Conservation (phyloP, 768 basidiomycete genomes). For the Calocybe cyanea region DNA sequence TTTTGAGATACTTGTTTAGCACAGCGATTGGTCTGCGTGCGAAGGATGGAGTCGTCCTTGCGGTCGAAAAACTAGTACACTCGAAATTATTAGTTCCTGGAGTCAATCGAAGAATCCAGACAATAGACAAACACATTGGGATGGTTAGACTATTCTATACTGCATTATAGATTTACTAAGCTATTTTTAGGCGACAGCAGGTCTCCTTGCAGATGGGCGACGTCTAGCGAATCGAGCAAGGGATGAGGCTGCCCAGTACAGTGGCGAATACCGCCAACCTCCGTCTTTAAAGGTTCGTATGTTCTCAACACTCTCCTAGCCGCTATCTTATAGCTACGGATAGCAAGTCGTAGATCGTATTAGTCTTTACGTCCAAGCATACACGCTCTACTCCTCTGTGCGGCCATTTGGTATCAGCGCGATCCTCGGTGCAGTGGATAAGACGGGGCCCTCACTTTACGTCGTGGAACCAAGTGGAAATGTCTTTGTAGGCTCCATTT, state of each 20-base stretch:
- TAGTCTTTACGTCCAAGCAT: constrained; percentile 87
- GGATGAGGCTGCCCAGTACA: constrained; percentile 74
- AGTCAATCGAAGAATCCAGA: constrained; percentile 90
- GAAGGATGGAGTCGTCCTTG: constrained; percentile 91
- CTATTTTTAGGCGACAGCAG: constrained; percentile 75
- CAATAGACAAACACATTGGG: constrained; percentile 91
- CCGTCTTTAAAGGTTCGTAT: constrained; percentile 71
- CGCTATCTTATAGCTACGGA: not conserved
- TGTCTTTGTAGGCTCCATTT: constrained; percentile 60
- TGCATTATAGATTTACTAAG: not conserved
- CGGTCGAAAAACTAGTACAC: constrained; percentile 97
- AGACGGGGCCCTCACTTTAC: constrained; percentile 80
- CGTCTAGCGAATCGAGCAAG: constrained; percentile 81
- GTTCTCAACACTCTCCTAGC: not conserved
- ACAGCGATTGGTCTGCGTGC: constrained; percentile 96
- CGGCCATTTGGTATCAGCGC: constrained; percentile 96
- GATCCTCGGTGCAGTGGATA: constrained; percentile 86
- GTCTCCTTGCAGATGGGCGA: constrained; percentile 89
- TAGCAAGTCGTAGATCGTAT: constrained; percentile 64
- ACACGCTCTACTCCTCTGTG: constrained; percentile 97
- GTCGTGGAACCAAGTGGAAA: constrained; percentile 95
- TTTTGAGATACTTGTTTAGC: constrained; percentile 33
- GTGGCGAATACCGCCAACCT: constrained; percentile 69
- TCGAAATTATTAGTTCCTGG: constrained; percentile 94
- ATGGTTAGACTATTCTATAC: constrained; percentile 47